Evolutionary conservation across 2,329 filamentous ascomycete species (phyloP).

Genomic region (Penicillium sp.): DNA sequence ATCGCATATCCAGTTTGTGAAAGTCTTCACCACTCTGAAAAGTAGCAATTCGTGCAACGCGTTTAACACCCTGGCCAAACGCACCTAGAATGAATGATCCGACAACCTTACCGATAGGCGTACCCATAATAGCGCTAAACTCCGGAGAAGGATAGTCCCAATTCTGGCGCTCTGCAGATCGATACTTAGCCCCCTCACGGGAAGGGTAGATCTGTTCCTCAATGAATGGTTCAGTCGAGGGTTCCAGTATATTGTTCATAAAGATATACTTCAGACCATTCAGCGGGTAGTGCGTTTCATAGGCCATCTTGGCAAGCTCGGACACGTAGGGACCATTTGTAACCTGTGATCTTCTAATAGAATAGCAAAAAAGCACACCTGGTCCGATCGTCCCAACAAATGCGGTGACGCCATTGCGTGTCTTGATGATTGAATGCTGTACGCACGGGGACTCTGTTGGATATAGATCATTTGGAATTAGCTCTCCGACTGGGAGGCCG

Average conservation of each 20-base stretch:
- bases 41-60: neutral
- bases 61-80: neutral
- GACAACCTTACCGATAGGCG: neutral
- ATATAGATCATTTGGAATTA: neutral
- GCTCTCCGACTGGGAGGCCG: neutral
- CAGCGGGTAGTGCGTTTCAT: neutral
- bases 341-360: neutral
- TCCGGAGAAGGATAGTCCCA: neutral
- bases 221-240: neutral
- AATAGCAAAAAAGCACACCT: neutral
- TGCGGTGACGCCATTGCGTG: neutral
- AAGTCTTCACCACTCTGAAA: neutral
- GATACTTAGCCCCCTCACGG: neutral
- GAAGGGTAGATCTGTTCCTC: neutral
- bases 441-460: neutral
- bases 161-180: neutral
- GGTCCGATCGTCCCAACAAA: neutral
- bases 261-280: neutral
- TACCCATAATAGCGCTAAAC: neutral
- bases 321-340: neutral
- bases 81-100: neutral
- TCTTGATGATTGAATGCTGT: neutral
- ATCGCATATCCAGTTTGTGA: neutral
- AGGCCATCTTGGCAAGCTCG: neutral
- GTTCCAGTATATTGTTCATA: neutral